These are phyloP conservation scores for Sugiyamaella boreocaroliniensis DNA, from an alignment of 805 yeast species.

Conservation along the genomic window DNA sequence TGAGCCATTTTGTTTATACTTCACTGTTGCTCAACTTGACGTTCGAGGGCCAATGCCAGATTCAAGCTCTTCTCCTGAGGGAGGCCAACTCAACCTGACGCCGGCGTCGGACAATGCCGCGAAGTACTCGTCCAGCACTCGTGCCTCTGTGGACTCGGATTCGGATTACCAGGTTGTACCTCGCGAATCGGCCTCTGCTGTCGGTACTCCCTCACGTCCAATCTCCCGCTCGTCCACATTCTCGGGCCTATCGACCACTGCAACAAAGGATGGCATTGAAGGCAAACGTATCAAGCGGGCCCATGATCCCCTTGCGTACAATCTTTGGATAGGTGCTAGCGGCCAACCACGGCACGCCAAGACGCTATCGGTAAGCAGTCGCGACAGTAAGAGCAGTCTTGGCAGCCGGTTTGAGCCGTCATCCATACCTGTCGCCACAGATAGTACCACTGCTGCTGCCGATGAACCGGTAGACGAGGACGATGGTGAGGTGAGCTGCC, in stretches of 20 bases:
- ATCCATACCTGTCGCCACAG: not conserved
- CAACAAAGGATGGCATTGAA: constrained; percentile 68
- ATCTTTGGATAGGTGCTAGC: constrained; percentile 13
- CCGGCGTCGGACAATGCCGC: constrained; percentile 14
- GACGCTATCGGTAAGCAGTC: not conserved
- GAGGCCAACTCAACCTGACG: constrained; percentile 8
- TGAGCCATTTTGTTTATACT: too few relatives aligned
- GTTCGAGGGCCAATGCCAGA: too few relatives aligned
- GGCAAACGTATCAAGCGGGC: constrained; percentile 49
- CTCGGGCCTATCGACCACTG: constrained; percentile 64
- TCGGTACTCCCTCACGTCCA: constrained; percentile 42
- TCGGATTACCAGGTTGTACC: constrained; percentile 20
- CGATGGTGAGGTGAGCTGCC: not conserved
- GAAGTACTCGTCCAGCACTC: constrained; percentile 16
- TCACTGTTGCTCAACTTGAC: too few relatives aligned
- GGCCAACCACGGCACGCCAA: not conserved
- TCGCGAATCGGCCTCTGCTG: not conserved
- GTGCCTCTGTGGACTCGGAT: constrained; percentile 25
- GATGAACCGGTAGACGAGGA: not conserved
- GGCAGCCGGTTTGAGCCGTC: not conserved
- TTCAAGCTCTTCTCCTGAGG: not conserved
- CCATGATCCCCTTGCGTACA: constrained; percentile 33
- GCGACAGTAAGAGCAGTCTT: not conserved
- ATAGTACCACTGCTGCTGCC: not conserved
- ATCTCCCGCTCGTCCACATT: constrained; percentile 50